Percentiles rank a stretch among this genome's conserved stretches.
phyloP scores from a whole-genome alignment of 352 stramenopile species.

The Pythium vanterpoolii region DNA sequence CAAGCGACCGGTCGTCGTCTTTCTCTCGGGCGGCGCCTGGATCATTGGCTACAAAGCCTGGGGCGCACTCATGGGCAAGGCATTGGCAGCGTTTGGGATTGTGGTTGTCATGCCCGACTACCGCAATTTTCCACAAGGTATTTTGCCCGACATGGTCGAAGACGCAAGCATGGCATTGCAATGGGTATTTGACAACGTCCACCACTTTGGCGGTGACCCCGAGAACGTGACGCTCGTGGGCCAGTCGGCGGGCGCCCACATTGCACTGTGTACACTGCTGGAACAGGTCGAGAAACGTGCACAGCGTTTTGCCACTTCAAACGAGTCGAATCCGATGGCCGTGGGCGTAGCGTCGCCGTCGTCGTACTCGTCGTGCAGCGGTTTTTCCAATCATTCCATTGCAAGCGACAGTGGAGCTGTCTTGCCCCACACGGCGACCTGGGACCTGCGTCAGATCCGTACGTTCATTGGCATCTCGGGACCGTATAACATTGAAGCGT shows the following conservation, averaged over 20 bases:
- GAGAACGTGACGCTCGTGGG: constrained; percentile 84
- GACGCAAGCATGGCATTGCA: constrained; percentile 82
- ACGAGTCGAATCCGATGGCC: constrained; percentile 18
- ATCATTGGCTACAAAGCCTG: constrained; percentile 94
- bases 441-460: constrained; percentile 57
- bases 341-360: constrained; percentile 15
- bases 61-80: constrained; percentile 81
- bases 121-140: constrained; percentile 87
- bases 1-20: constrained; percentile 78
- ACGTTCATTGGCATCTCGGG: constrained; percentile 87
- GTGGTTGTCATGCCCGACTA: constrained; percentile 92
- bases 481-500: constrained; percentile 83
- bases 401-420: constrained; percentile 32
- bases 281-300: constrained; percentile 57
- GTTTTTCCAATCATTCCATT: constrained; percentile 26
- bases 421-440: constrained; percentile 42
- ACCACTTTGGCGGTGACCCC: constrained; percentile 82
- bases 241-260: constrained; percentile 88
- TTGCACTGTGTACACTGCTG: constrained; percentile 72
- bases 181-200: constrained; percentile 86
- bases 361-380: constrained; percentile 28
- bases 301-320: not conserved
- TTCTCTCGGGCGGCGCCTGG: constrained; percentile 88
- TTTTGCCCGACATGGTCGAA: constrained; percentile 88
- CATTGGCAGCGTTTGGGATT: constrained; percentile 66